Conservation (phyloP, 257 asterid genomes). For the Salvia splendens region DNA sequence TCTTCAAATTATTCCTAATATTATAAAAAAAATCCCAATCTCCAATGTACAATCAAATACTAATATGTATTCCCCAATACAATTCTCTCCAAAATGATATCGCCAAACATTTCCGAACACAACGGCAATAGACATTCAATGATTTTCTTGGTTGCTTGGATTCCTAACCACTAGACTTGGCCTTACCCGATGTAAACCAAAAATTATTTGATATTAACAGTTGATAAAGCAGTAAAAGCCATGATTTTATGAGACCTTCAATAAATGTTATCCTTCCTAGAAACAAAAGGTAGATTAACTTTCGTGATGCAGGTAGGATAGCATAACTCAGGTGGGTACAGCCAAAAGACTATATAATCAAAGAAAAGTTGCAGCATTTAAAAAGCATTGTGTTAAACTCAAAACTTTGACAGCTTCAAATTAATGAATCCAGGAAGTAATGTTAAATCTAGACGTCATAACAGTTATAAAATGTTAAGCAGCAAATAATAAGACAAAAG, state of each 20-base stretch:
- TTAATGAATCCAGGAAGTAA: neutral
- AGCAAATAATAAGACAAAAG: constrained; percentile 20
- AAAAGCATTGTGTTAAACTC: neutral
- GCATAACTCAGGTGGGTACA: neutral
- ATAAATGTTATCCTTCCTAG: neutral
- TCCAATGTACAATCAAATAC: neutral
- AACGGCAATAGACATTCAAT: neutral
- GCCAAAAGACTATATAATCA: neutral
- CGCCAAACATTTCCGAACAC: neutral
- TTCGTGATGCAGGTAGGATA: neutral
- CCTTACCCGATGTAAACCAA: neutral
- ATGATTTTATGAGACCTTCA: constrained; percentile 6
- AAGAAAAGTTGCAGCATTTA: neutral
- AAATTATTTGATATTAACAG: neutral
- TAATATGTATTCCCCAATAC: neutral
- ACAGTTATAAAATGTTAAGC: constrained; percentile 1
- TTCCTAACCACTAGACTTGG: constrained; percentile 13
- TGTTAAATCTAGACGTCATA: neutral
- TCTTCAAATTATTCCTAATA: neutral
- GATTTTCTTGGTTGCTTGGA: neutral
- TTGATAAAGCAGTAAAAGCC: neutral
- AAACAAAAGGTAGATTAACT: neutral
- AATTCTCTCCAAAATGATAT: neutral
- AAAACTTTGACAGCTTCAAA: neutral
- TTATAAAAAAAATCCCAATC: neutral